Base-by-base conservation (phyloP, 495 filamentous ascomycete species). In the Penicillium paradoxum region DNA sequence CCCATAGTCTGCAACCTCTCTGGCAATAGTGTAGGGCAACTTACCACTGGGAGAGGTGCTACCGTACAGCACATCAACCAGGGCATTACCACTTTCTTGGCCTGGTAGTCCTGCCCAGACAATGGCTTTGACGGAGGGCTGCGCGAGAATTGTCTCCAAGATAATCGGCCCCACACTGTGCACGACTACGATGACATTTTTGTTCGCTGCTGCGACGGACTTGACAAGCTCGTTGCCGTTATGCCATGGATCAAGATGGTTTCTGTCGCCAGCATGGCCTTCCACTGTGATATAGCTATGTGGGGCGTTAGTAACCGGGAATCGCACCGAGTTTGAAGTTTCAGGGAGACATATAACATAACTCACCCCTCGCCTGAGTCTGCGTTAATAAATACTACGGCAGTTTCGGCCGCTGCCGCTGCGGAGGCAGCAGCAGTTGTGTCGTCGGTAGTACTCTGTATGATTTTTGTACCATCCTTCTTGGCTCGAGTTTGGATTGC, bases 121-220 rank as follows among this genome's bases (percentile, higher is more conserved):
- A 29, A 88, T 65, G 0, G 78, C 83, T 2, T 80, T 85, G 21
- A 87, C 79, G 45, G 48, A 53, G 83, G 84, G 49, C 73, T 77
- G 55, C 79, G 73, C 53, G 79, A 79, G 57, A 62, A 64, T 73
- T 1, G 67, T 67, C 50, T 62, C 67, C 15, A 56, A 53, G n/a
- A 69, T 70, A 34, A 86, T 48, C 69, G 70, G 69, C 6, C 83
- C 84, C 2, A 81, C 83, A 45, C 79, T 81, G 67, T 87, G 82
- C 36, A 83, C 70, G 33, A 95, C 82, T 13, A 96, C 87, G 49
- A 96, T 83, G 13, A 88, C 91, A 73, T 93, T 92, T 59, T 84
- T 79, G 73, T 86, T 89, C 24, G 76, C 54, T 5, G 81, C 75
- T 8, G 87, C 82, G 27, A 59, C 61, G 18, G 60, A 34, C 25